A percentile compares a stretch with the other conserved stretches of the same genome.
phyloP scores from a whole-genome alignment of 2,329 filamentous ascomycete species.

The Aspergillus pseudoglaucus region DNA sequence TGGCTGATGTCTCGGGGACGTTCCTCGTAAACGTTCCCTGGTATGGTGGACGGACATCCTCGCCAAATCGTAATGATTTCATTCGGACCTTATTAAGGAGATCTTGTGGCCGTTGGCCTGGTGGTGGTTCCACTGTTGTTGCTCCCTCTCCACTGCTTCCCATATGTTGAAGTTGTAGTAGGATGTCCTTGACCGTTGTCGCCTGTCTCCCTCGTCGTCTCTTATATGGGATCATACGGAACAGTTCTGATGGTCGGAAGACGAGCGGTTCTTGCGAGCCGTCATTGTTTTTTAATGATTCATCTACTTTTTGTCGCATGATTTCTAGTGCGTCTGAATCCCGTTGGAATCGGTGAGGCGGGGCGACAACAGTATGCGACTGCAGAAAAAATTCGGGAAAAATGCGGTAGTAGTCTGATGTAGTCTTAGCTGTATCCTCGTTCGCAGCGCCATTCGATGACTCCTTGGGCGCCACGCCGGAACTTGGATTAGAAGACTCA shows the following conservation, averaged over 20 bases:
- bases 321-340: slow-evolving; percentile 53
- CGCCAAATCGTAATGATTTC: slow-evolving; percentile 54
- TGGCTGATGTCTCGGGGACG: slow-evolving; percentile 33
- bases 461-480: slow-evolving; percentile 24
- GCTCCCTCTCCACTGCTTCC: slow-evolving; percentile 26
- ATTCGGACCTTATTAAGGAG: slow-evolving; percentile 46
- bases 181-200: slow-evolving; percentile 52
- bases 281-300: slow-evolving; percentile 23
- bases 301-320: slow-evolving; percentile 45
- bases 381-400: slow-evolving; percentile 81
- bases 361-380: slow-evolving; percentile 64
- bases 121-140: slow-evolving; percentile 13
- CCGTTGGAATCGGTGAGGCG: slow-evolving; percentile 47
- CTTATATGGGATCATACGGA: slow-evolving; percentile 33
- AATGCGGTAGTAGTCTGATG: slow-evolving; percentile 57
- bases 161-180: slow-evolving; percentile 49
- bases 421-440: slow-evolving; percentile 17
- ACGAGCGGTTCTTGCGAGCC: slow-evolving; percentile 6
- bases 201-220: slow-evolving; percentile 26
- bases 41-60: slow-evolving; percentile 59
- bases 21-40: slow-evolving; percentile 54
- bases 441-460: slow-evolving; percentile 6
- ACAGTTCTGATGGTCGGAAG: slow-evolving; percentile 31
- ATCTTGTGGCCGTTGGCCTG: slow-evolving; percentile 29
- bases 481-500: slow-evolving; percentile 14